Evolutionary conservation across 2,329 filamentous ascomycete genomes (phyloP).

Genomic region (Myriosclerotinia curreyana): DNA sequence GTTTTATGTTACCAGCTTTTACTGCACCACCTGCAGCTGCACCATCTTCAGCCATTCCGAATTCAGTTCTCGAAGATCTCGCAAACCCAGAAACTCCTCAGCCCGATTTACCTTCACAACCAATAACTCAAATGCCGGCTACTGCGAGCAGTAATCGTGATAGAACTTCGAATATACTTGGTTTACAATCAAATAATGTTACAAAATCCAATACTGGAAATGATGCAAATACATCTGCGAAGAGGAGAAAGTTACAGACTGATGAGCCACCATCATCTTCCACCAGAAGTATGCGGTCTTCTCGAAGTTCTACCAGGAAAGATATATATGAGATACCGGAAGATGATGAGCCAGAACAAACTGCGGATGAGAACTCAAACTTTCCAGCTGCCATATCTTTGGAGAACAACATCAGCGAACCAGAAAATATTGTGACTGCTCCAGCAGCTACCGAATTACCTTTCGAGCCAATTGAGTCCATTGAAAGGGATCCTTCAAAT

Average conservation of each 20-base stretch:
- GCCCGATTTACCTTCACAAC: slow-evolving; percentile 26
- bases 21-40: slow-evolving; percentile 27
- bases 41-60: slow-evolving; percentile 10
- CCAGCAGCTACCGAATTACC: background rate
- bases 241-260: slow-evolving; percentile 36
- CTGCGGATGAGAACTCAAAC: background rate
- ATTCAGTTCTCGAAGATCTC: slow-evolving; percentile 9
- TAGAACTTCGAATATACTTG: slow-evolving; percentile 8
- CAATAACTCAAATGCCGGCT: slow-evolving; percentile 28
- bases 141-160: slow-evolving; percentile 19
- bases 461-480: slow-evolving; percentile 8
- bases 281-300: slow-evolving; percentile 33
- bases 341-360: slow-evolving; percentile 25
- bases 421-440: background rate
- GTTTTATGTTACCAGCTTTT: slow-evolving; percentile 47
- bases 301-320: slow-evolving; percentile 27
- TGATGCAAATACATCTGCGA: slow-evolving; percentile 40
- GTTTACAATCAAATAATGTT: slow-evolving; percentile 11
- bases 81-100: slow-evolving; percentile 23
- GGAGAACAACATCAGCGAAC: background rate
- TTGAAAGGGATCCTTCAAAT: background rate
- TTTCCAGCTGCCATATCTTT: too few species aligned
- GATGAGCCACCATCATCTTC: slow-evolving; percentile 31
- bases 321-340: slow-evolving; percentile 31
- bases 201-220: slow-evolving; percentile 26